Evolutionary conservation across 140 eudicot species (phyloP).

Genomic region (Bidens hawaiensis): DNA sequence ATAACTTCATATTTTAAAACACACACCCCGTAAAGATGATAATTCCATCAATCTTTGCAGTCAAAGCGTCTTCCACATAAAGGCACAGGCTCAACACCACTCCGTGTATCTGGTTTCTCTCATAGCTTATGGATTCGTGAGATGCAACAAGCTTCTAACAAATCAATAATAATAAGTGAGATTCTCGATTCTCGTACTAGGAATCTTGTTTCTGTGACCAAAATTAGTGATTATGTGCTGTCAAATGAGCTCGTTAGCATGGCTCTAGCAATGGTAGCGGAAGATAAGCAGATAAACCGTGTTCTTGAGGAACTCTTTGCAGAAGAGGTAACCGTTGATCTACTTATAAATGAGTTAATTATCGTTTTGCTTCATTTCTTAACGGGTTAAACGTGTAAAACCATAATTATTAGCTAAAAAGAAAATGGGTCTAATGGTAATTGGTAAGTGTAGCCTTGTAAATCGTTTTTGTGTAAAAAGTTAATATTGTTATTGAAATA

Average conservation of each 20-base stretch:
- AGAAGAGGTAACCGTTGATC: slow-evolving; percentile 57
- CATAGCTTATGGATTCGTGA: slow-evolving; percentile 96
- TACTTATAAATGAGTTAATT: not conserved
- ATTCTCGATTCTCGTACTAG: slow-evolving; percentile 94
- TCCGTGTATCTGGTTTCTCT: slow-evolving; percentile 67
- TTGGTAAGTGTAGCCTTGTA: too few relatives aligned
- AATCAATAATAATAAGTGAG: slow-evolving; percentile 92
- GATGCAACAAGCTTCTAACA: slow-evolving; percentile 97
- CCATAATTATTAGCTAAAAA: not conserved
- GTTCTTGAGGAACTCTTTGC: slow-evolving; percentile 97
- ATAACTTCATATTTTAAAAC: not conserved
- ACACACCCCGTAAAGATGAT: not conserved
- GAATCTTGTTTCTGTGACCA: slow-evolving; percentile 93
- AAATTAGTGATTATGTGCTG: slow-evolving; percentile 88
- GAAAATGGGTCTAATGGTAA: not conserved
- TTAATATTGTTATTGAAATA: not conserved
- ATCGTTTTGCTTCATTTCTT: not conserved
- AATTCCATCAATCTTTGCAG: slow-evolving; percentile 41
- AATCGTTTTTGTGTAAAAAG: not conserved
- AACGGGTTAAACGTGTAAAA: not conserved
- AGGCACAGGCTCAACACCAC: slow-evolving; percentile 48
- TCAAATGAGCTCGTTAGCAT: slow-evolving; percentile 96
- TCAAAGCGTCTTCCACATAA: slow-evolving; percentile 80
- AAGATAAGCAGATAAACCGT: slow-evolving; percentile 94
- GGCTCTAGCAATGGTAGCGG: slow-evolving; percentile 99